Conservation (phyloP, 257 asterid genomes). For the Fraxinus pennsylvanica region DNA sequence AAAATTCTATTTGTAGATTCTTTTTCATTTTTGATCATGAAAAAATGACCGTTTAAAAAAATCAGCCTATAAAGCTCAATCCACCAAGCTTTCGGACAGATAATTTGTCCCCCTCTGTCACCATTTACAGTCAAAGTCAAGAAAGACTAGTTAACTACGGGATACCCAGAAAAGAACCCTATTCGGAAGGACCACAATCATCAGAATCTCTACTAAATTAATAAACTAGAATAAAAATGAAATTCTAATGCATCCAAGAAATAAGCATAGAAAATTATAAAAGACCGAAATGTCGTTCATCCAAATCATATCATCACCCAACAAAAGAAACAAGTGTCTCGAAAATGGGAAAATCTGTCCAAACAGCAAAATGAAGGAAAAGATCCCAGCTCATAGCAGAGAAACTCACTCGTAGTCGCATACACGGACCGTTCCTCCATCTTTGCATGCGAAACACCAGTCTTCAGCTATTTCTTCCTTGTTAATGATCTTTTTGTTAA, state of each 20-base stretch:
- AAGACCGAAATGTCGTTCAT: neutral
- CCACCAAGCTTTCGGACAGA: neutral
- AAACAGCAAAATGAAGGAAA: neutral
- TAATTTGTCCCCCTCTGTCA: neutral
- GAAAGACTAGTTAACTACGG: too few relatives aligned
- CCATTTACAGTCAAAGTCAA: too few relatives aligned
- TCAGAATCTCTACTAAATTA: neutral
- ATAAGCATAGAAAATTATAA: neutral
- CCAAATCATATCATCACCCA: neutral
- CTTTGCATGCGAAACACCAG: slow-evolving; percentile 85
- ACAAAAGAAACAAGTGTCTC: neutral
- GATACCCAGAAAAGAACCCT: too few relatives aligned
- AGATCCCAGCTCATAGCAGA: neutral
- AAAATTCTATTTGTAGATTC: neutral
- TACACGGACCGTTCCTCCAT: slow-evolving; percentile 67
- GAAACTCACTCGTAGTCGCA: slow-evolving; percentile 63
- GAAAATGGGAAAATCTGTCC: neutral
- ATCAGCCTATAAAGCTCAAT: neutral
- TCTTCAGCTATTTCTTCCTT: slow-evolving; percentile 58
- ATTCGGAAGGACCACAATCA: neutral
- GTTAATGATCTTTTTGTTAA: slow-evolving; percentile 26
- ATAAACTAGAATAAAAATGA: neutral
- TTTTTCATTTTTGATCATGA: neutral
- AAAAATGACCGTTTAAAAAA: neutral
- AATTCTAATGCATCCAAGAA: neutral